These are phyloP conservation scores for Triticum urartu DNA, from an alignment of 176 grass and related monocot species.

Conservation along the genomic window DNA sequence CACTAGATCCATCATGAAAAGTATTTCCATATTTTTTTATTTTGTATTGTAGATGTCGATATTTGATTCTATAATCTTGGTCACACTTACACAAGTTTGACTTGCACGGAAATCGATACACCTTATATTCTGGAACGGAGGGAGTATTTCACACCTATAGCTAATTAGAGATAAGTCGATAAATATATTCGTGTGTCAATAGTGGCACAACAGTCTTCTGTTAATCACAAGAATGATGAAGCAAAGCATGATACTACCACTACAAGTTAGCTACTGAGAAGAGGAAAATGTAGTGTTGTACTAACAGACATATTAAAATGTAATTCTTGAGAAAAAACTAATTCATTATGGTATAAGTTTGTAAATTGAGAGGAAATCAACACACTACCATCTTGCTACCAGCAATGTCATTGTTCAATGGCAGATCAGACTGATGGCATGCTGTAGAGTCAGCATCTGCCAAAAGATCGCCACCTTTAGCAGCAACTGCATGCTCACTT, in stretches of 20 bases:
- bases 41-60: too few relatives aligned
- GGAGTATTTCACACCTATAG: not conserved
- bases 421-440: constrained; percentile 61
- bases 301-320: constrained; percentile 1
- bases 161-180: not conserved
- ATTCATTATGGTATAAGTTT: not conserved
- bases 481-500: constrained; percentile 59
- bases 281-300: not conserved
- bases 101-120: too few relatives aligned
- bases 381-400: constrained; percentile 56
- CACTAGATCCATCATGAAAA: too few relatives aligned
- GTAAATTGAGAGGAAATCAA: constrained; percentile 1
- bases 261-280: not conserved
- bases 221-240: constrained; percentile 5
- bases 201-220: not conserved
- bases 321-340: not conserved
- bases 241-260: not conserved
- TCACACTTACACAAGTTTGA: too few relatives aligned
- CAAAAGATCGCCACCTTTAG: constrained; percentile 77
- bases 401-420: constrained; percentile 56
- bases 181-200: not conserved
- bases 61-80: too few relatives aligned
- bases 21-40: too few relatives aligned
- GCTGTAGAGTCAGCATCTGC: constrained; percentile 91
- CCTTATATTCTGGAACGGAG: too few relatives aligned